Base-by-base conservation (phyloP, 2,329 filamentous ascomycete genomes). In the Colletotrichum scovillei region DNA sequence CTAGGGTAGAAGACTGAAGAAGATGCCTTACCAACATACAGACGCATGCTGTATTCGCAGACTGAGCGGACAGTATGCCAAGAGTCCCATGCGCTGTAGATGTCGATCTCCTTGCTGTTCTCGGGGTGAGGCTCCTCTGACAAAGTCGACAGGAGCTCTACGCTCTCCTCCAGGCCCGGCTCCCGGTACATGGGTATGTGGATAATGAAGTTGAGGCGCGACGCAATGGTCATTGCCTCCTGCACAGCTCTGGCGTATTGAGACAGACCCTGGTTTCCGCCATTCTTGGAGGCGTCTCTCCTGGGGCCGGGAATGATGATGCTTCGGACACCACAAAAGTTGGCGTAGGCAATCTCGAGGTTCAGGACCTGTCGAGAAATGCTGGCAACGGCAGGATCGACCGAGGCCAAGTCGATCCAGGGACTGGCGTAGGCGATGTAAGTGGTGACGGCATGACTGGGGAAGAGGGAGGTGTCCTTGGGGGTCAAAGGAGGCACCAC, bases 331-430 rank as follows among this genome's bases (percentile, higher is more conserved):
- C 97, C 97, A 79, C 95, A 98, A 84, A 98, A 99, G 75, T 95
- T 95, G 75, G 97, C 97, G 84, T 98, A 99, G 62, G 95, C 94
- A 60, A 98, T 89, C 81, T 99, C 97, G 52, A 98, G 88, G 80
- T 95, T 95, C 75, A 99, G 87, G 7, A 97, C 93, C 83, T 98
- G 96, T 57, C 94, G 91, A 46, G 96, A 98, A 72, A 98, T 89
- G 81, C 94, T 94, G 8, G 95, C 92, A 75, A 98, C 92, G 75
- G 96, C 83, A 7, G 95, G 94, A 81, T 98, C 93, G 1, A 91
- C 85, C 2, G 95, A 97, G 78, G 92, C 93, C 14, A 98, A 85
- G 80, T 98, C 95, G 76, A 98, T 96, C 96, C 96, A 98, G 6
- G 94, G 90, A 81, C 95, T 98, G n/a, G 91, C 91, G 71, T 93